Conservation (phyloP, 2,329 filamentous ascomycete species). For the Colletotrichum liriopes region DNA sequence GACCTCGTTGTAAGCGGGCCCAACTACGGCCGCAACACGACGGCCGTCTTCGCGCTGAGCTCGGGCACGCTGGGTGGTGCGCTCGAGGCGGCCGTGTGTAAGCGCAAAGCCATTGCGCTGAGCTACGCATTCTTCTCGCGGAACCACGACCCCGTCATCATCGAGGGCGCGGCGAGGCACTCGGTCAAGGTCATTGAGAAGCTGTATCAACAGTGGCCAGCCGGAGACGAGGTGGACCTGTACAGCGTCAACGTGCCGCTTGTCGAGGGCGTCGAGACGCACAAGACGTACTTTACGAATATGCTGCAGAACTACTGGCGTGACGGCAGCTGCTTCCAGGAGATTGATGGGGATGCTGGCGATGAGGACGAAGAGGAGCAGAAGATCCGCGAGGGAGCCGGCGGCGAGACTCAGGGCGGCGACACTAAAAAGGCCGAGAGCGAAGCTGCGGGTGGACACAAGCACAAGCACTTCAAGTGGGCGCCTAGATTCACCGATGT, state of each 20-base stretch:
- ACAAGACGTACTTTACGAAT: slow-evolving; percentile 85
- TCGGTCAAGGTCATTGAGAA: slow-evolving; percentile 85
- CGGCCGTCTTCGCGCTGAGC: slow-evolving; percentile 83
- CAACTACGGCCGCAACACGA: slow-evolving; percentile 88
- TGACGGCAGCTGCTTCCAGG: slow-evolving; percentile 88
- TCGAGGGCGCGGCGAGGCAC: slow-evolving; percentile 82
- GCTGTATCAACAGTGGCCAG: slow-evolving; percentile 81
- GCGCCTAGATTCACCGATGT: slow-evolving; percentile 89
- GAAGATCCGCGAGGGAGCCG: slow-evolving; percentile 78
- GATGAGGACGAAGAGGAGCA: slow-evolving; percentile 81
- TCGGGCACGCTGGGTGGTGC: slow-evolving; percentile 85
- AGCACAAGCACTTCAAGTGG: slow-evolving; percentile 96
- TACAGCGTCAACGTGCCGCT: slow-evolving; percentile 94
- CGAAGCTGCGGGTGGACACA: slow-evolving; percentile 62
- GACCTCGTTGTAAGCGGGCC: slow-evolving; percentile 86
- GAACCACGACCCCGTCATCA: slow-evolving; percentile 87
- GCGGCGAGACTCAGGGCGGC: slow-evolving; percentile 56
- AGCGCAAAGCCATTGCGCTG: slow-evolving; percentile 81
- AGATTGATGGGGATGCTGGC: slow-evolving; percentile 76
- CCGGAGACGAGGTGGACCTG: slow-evolving; percentile 79
- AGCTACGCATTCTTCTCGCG: slow-evolving; percentile 91
- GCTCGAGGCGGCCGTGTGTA: slow-evolving; percentile 82
- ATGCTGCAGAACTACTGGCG: slow-evolving; percentile 95
- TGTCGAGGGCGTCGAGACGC: slow-evolving; percentile 79
- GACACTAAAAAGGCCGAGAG: slow-evolving; percentile 47